Conservation (phyloP, 176 grass and related monocot species). For the Rhynchospora pubera region DNA sequence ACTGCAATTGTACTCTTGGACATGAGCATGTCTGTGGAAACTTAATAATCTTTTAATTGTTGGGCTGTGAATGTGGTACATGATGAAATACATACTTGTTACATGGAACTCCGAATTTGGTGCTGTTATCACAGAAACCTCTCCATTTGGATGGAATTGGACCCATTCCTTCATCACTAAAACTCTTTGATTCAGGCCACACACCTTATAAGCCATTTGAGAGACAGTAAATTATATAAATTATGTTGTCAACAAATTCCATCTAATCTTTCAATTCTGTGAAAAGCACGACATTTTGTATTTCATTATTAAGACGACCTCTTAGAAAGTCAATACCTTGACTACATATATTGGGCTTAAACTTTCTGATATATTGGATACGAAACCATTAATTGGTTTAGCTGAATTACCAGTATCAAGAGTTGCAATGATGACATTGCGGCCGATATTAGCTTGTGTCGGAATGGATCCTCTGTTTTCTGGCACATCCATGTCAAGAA, state of each 20-base stretch:
- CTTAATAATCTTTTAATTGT: not conserved
- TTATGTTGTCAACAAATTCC: not conserved
- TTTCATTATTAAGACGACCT: not conserved
- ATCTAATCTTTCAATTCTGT: not conserved
- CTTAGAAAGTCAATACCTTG: not conserved
- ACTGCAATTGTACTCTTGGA: too few relatives aligned
- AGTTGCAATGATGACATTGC: conserved; percentile 55
- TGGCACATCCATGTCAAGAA: conserved; percentile 37
- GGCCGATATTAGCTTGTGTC: conserved; percentile 32
- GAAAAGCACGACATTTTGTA: not conserved
- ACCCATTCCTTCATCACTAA: conserved; percentile 37
- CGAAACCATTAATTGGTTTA: not conserved
- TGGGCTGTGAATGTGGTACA: not conserved
- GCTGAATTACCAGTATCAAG: conserved; percentile 53
- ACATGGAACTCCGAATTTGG: conserved; percentile 40
- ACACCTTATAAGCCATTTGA: conserved; percentile 30
- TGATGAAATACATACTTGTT: conserved; percentile 47
- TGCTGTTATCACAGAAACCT: conserved; percentile 43
- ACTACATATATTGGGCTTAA: not conserved
- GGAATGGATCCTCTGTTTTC: conserved; percentile 39
- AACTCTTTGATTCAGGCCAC: conserved; percentile 81
- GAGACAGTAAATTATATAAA: not conserved
- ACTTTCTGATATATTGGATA: not conserved
- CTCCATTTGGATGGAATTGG: conserved; percentile 52
- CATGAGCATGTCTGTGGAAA: too few relatives aligned